Evolutionary conservation across 2,329 filamentous ascomycete species (phyloP), one percentile per base, ranked within the genome.

Genomic region (Pestalotiopsis sp.): DNA sequence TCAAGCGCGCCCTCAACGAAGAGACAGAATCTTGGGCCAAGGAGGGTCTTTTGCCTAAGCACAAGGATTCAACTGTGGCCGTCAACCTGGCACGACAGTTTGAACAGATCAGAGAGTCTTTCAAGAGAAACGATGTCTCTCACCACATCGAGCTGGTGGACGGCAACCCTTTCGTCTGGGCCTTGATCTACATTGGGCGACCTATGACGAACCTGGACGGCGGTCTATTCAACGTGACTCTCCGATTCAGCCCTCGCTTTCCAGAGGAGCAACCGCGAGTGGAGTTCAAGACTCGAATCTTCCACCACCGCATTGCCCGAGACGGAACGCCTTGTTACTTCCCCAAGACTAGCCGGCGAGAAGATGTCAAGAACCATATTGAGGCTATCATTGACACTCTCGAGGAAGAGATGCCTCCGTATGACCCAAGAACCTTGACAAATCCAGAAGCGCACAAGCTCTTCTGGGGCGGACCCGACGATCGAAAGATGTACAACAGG

Each of bases 171-270:
- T 98, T 98, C 75, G 85, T 95, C 22, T 98, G 96, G 96, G 80
- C 86, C 22, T 78, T 98, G 68, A 96, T 93, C 1, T 94, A 97
- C 77, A 97, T 98, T 76, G 96, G 96, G 30, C 88, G 91, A 66
- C 93, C 94, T 0, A 97, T 96, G 91, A 97, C 94, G 5, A 94
- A 97, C 72, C 87, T 98, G 1, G 95, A 98, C 73, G 95, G 94
- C 17, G 94, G 95, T 1, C 87, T 98, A 69, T 95, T 98, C 82
- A 89, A 88, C 69, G 91, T 98, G 78, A 91, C 86, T 73, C 84
- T 98, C 66, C 85, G 85, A 74, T 91, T 98, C 74, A 97, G 94
- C 73, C 91, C 93, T 5, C 88, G 89, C 5, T 98, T 98, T 75
- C 96, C 96, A 0, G 89, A 93, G 55, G 93, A 97, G 73, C 93